Evolutionary conservation across 176 grass and related monocot genomes (phyloP).

Genomic region (Eragrostis curvula): DNA sequence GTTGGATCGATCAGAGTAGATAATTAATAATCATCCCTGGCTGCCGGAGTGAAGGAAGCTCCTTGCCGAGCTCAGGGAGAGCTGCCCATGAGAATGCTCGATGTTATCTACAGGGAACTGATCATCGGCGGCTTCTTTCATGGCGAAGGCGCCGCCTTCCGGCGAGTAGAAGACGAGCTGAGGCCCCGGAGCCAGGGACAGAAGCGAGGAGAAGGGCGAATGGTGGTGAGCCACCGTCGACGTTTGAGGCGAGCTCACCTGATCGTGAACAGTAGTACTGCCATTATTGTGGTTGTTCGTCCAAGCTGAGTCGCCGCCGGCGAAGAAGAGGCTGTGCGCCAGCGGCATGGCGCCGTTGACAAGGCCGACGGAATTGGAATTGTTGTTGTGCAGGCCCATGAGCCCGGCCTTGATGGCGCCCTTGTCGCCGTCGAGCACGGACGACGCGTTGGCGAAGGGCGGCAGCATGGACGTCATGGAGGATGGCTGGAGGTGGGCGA

Average conservation of each 20-base stretch:
- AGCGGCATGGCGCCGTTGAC: conserved; percentile 45
- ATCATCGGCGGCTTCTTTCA: conserved; percentile 61
- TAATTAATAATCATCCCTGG: conserved; percentile 33
- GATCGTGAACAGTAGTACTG: conserved; percentile 34
- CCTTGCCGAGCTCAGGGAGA: conserved; percentile 62
- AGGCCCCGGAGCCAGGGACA: conserved; percentile 68
- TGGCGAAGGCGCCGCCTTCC: conserved; percentile 46
- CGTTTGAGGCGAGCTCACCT: conserved; percentile 25
- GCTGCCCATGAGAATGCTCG: conserved; percentile 56
- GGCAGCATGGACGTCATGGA: conserved; percentile 32
- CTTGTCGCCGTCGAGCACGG: conserved; percentile 36
- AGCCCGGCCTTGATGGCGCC: conserved; percentile 43
- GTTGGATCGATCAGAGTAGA: conserved; percentile 31
- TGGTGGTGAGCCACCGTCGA: conserved; percentile 25
- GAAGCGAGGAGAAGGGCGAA: conserved; percentile 58
- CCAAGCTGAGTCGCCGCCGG: conserved; percentile 27
- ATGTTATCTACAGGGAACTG: conserved; percentile 60
- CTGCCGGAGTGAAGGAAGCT: conserved; percentile 63
- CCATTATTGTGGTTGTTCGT: not conserved
- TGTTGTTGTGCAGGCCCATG: conserved; percentile 48
- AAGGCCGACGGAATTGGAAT: conserved; percentile 40
- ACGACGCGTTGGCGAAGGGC: conserved; percentile 17
- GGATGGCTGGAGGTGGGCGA: conserved; percentile 35
- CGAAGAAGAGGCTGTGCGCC: conserved; percentile 51
- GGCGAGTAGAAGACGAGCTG: conserved; percentile 73